Evolutionary conservation across 495 filamentous ascomycete species (phyloP).

Genomic region (Podospora sp.): DNA sequence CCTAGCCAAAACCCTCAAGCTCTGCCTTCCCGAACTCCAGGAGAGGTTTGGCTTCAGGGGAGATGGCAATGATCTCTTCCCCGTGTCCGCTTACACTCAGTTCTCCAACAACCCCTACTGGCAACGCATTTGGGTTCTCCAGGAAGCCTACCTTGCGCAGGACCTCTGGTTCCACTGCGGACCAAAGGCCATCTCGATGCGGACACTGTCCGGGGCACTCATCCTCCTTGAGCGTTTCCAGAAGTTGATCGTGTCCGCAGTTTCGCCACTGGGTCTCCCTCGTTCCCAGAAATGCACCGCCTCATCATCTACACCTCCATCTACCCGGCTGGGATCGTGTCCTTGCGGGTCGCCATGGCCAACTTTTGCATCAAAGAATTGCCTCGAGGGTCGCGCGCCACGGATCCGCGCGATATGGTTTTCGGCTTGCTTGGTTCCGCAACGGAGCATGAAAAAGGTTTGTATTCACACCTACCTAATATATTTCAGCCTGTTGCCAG

Average conservation of each 20-base stretch:
- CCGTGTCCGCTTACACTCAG: not conserved
- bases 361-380: not conserved
- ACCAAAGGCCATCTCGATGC: not conserved
- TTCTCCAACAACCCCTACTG: not conserved
- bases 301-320: not conserved
- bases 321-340: not conserved
- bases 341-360: not conserved
- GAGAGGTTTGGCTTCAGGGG: not conserved
- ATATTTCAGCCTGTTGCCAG: not conserved
- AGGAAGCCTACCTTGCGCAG: not conserved
- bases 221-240: not conserved
- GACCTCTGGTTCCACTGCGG: not conserved
- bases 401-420: not conserved
- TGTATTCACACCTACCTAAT: not conserved
- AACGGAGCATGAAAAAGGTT: slow-evolving; percentile 1
- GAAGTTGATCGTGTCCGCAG: not conserved
- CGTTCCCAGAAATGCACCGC: not conserved
- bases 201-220: not conserved
- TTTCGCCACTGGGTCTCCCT: not conserved
- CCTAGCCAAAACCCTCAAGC: not conserved
- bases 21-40: not conserved
- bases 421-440: not conserved
- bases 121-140: not conserved
- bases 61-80: not conserved
- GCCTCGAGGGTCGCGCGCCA: not conserved